Base-by-base conservation (phyloP, 345 rosid species). In the Linum usitatissimum region DNA sequence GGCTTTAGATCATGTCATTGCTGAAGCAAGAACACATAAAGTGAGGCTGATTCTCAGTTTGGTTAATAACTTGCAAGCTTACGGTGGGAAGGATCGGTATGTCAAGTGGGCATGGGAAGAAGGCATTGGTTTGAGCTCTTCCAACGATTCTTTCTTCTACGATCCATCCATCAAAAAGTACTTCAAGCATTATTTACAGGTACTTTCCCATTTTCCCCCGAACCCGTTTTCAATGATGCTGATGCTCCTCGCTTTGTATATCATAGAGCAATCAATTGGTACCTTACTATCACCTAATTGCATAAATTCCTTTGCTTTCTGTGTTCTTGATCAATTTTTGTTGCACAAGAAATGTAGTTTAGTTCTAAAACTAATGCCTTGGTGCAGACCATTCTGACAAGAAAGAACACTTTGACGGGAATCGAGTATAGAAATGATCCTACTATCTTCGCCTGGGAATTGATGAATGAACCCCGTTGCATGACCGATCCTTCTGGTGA, bases 31-130 rank as follows among this genome's bases (percentile, higher is more conserved):
- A 68, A 78, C 69, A 36, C 78, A 84, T 45, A 85, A 86, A 66
- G 66, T 92, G 61, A 81, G 90, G 76, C 75, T 89, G 71, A 87
- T 92, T 69, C 91, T 92, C 57, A 78, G 93, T 76, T 76, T 92
- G 66, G 98, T 89, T 39, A 87, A 92, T 62, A 92, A 92, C 84
- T 79, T 92, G 63, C 81, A 81, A 74, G 83, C 91, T 19, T 92
- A 82, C 73, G 98, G 98, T 39, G 98, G 97, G 57, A 92, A 92
- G 80, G 87, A 89, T 42, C 97, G 89, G 71, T 89, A 92, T 66
- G 97, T 92, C 51, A 83, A 89, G 39, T 92, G 98, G 97, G 98
- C 98, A 34, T 89, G 98, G 98, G 76, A 89, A 77, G 98, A 92
- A 77, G 97, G 98, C 53, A 72, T 87, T 68, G 98, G 90, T 49